phyloP scores from a whole-genome alignment of 371 early-diverging fungal species.

The Syncephalastrum racemosum region DNA sequence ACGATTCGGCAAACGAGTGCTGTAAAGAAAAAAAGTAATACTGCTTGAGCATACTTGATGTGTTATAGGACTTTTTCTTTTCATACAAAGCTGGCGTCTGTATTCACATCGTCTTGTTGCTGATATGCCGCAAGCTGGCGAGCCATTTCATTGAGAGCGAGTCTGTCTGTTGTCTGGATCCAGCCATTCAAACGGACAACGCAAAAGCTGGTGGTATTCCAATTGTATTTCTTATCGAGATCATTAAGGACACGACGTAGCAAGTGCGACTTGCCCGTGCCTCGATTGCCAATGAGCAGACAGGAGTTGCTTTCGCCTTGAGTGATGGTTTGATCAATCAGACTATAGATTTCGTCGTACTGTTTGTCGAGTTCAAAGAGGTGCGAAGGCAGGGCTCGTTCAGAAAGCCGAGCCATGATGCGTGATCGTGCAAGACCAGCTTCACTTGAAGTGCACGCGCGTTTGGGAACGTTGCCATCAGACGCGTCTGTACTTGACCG shows the following conservation, averaged over 20 bases:
- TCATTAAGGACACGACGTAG: slow-evolving; percentile 44
- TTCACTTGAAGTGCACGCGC: background rate
- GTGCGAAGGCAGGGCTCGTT: slow-evolving; percentile 33
- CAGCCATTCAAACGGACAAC: slow-evolving; percentile 78
- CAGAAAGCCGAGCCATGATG: slow-evolving; percentile 46
- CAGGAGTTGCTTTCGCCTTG: slow-evolving; percentile 79
- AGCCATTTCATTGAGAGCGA: slow-evolving; percentile 82
- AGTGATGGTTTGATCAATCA: slow-evolving; percentile 61
- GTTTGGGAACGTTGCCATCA: no score
- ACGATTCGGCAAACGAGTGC: slow-evolving; percentile 67
- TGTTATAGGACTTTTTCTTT: no score
- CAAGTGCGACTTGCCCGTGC: slow-evolving; percentile 66
- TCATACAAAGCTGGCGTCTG: no score
- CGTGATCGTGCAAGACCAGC: slow-evolving; percentile 6
- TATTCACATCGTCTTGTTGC: slow-evolving; percentile 1
- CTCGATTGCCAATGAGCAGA: slow-evolving; percentile 72
- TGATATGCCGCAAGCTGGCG: slow-evolving; percentile 64
- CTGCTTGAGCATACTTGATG: no score
- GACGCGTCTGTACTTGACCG: no score
- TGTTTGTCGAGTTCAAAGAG: slow-evolving; percentile 64
- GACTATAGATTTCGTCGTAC: slow-evolving; percentile 51
- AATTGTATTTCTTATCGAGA: slow-evolving; percentile 26
- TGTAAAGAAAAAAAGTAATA: slow-evolving; percentile 11
- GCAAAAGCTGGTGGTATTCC: slow-evolving; percentile 45
- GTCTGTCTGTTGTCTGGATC: slow-evolving; percentile 78